A percentile compares a stretch with the other conserved stretches of the same genome.
Conservation (phyloP, 768 basidiomycete genomes). For the Pleurotus cornucopiae region DNA sequence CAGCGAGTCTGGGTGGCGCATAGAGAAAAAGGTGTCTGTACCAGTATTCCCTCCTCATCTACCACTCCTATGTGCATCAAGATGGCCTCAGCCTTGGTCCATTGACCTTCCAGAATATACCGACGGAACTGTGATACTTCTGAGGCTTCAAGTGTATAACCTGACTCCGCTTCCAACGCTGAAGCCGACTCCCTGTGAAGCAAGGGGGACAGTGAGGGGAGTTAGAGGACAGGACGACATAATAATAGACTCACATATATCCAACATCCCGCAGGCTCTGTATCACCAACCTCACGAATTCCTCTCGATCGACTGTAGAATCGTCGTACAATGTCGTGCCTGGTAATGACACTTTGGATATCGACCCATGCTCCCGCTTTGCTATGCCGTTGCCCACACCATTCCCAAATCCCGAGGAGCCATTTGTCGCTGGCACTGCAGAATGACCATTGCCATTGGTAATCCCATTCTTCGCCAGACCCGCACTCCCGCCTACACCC, state of each 20-base stretch:
- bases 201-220: not conserved
- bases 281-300: constrained; percentile 84
- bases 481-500: constrained; percentile 27
- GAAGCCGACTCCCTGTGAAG: constrained; percentile 75
- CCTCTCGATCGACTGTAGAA: constrained; percentile 79
- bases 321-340: constrained; percentile 78
- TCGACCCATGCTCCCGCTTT: constrained; percentile 44
- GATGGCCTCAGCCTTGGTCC: constrained; percentile 73
- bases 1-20: not conserved
- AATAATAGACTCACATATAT: constrained; percentile 45
- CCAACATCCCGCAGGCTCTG: constrained; percentile 90
- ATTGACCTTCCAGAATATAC: constrained; percentile 74
- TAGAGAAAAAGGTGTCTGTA: constrained; percentile 26
- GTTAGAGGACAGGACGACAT: constrained; percentile 4
- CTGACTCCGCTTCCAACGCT: constrained; percentile 89
- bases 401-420: constrained; percentile 21
- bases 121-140: constrained; percentile 78
- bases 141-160: constrained; percentile 77
- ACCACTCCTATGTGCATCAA: constrained; percentile 65
- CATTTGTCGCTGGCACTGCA: constrained; percentile 28
- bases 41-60: constrained; percentile 67
- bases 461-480: constrained; percentile 31
- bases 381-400: constrained; percentile 43
- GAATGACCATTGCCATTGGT: constrained; percentile 41
- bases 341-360: constrained; percentile 63